Conservation (phyloP, 2,329 filamentous ascomycete genomes). For the Scleromitrula shiraiana region DNA sequence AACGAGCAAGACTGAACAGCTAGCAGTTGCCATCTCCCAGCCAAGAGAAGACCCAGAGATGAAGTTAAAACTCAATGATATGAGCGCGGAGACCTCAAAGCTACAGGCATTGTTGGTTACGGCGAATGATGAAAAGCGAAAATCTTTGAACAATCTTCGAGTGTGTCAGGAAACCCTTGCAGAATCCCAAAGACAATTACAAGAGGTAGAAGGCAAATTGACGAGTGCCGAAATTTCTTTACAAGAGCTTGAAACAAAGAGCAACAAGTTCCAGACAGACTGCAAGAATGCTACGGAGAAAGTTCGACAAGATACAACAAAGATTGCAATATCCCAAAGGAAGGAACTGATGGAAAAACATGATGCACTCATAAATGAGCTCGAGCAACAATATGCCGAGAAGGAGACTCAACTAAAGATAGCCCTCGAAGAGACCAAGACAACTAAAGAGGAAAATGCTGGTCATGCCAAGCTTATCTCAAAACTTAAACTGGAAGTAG, state of each 20-base stretch:
- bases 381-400: conserved; percentile 3
- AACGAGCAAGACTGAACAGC: conserved; percentile 17
- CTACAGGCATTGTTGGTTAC: conserved; percentile 25
- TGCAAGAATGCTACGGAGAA: neutral
- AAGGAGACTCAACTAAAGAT: neutral
- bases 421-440: neutral
- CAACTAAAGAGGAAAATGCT: neutral
- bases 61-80: conserved; percentile 14
- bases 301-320: conserved; percentile 23
- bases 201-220: conserved; percentile 11
- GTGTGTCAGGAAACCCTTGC: conserved; percentile 7
- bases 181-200: conserved; percentile 10
- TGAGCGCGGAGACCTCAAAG: conserved; percentile 19
- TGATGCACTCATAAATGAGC: neutral
- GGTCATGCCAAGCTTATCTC: neutral
- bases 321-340: conserved; percentile 7
- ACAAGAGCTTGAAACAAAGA: conserved; percentile 21
- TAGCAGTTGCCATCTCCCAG: conserved; percentile 11
- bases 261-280: conserved; percentile 16
- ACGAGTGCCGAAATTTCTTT: conserved; percentile 18
- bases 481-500: neutral
- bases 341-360: conserved; percentile 1
- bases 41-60: conserved; percentile 19
- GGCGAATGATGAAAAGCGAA: conserved; percentile 29
- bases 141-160: conserved; percentile 13